A percentile compares a stretch with the other conserved stretches of the same genome.
These are phyloP conservation scores for Setomelanomma holmii DNA, from an alignment of 2,329 filamentous ascomycete species.

Conservation along the genomic window DNA sequence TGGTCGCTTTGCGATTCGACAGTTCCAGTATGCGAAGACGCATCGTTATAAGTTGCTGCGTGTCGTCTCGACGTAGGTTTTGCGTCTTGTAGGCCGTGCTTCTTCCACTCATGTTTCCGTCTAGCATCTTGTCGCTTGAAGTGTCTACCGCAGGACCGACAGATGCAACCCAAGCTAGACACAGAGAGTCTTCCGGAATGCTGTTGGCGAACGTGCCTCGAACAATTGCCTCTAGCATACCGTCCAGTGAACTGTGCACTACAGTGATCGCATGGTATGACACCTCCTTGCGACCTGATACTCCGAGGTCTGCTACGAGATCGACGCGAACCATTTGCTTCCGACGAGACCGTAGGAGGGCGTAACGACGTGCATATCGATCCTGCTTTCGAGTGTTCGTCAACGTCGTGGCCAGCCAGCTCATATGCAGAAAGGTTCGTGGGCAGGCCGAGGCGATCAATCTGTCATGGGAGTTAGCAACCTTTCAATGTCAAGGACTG, in stretches of 20 bases:
- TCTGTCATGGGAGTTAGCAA: no score
- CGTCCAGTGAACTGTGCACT: conserved; percentile 1
- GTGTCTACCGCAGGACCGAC: conserved; percentile 1
- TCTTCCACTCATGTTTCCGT: conserved; percentile 13
- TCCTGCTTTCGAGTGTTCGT: background rate
- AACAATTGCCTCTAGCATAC: conserved; percentile 3
- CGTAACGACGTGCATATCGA: background rate
- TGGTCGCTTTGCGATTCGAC: background rate
- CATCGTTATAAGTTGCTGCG: background rate
- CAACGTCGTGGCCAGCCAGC: background rate
- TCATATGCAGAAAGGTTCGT: background rate
- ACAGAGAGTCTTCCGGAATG: background rate
- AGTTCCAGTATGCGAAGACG: background rate
- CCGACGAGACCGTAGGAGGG: background rate
- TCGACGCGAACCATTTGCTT: conserved; percentile 1
- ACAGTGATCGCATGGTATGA: conserved; percentile 4
- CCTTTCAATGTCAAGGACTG: no score
- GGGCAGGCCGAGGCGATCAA: no score
- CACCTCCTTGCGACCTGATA: background rate
- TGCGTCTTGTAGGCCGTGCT: conserved; percentile 4
- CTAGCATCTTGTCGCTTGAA: conserved; percentile 11
- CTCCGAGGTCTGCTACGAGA: background rate
- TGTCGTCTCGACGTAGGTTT: conserved; percentile 4
- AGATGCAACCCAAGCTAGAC: background rate
- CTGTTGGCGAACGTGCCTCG: conserved; percentile 5